Evolutionary conservation across 805 yeast genomes (phyloP).

Genomic region (Wickerhamomyces subpelliculosus): DNA sequence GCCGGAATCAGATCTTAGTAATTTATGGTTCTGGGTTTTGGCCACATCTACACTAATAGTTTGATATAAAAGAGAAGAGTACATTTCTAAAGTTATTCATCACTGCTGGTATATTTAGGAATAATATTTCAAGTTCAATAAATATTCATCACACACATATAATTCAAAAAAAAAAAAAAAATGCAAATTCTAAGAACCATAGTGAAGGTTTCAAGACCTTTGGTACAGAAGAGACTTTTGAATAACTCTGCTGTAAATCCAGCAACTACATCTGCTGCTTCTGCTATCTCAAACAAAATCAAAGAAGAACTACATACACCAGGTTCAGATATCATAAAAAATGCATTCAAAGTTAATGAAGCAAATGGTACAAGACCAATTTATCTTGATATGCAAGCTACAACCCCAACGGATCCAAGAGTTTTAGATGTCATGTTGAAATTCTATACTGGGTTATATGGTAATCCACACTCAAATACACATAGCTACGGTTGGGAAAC

Average conservation of each 20-base stretch:
- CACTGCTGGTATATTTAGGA: too few species aligned
- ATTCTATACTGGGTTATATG: slow-evolving; percentile 87
- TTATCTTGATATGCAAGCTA: slow-evolving; percentile 95
- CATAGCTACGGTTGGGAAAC: slow-evolving; percentile 99
- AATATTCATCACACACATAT: background rate
- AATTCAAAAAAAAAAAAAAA: too few species aligned
- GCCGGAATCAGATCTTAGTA: too few species aligned
- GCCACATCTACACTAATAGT: too few species aligned
- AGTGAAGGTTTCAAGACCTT: background rate
- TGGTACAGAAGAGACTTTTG: background rate
- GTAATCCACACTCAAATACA: slow-evolving; percentile 96
- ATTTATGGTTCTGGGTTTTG: too few species aligned
- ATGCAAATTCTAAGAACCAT: slow-evolving; percentile 1
- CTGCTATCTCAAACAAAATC: slow-evolving; percentile 8
- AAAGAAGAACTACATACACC: slow-evolving; percentile 14
- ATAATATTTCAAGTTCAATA: too few species aligned
- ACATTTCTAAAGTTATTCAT: too few species aligned
- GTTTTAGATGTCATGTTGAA: slow-evolving; percentile 84
- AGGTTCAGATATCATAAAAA: slow-evolving; percentile 26
- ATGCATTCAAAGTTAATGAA: slow-evolving; percentile 32
- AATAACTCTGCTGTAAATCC: background rate
- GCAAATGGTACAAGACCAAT: slow-evolving; percentile 77
- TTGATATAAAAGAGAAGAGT: too few species aligned
- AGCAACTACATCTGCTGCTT: slow-evolving; percentile 10
- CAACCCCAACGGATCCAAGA: slow-evolving; percentile 97